Conservation (phyloP, 352 stramenopile genomes). For the Lagenidium giganteum region DNA sequence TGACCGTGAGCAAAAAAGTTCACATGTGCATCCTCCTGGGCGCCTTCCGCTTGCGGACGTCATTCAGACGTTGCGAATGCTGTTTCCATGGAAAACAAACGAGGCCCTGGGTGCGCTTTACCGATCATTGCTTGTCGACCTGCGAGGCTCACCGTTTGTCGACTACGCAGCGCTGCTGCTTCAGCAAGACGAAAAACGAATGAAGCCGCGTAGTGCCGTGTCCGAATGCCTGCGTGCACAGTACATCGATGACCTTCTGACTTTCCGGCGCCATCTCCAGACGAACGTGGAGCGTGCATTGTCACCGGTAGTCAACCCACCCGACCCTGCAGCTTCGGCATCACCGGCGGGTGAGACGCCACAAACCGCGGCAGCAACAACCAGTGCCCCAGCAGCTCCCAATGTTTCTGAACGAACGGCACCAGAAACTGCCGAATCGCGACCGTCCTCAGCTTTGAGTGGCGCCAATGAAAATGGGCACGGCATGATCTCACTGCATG, state of each 20-base stretch:
- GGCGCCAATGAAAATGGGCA: too few relatives aligned
- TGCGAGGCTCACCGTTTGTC: conserved; percentile 24
- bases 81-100: conserved; percentile 67
- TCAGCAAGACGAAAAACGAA: conserved; percentile 12
- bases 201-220: conserved; percentile 9
- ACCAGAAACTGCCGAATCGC: too few relatives aligned
- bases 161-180: conserved; percentile 41
- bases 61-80: conserved; percentile 31
- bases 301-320: background rate
- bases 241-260: conserved; percentile 58
- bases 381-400: too few relatives aligned
- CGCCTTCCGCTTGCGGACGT: conserved; percentile 39
- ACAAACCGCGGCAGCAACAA: background rate
- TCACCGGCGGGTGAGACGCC: background rate
- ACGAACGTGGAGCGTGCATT: conserved; percentile 22
- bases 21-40: conserved; percentile 9
- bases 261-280: conserved; percentile 38
- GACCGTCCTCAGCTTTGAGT: too few relatives aligned
- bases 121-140: conserved; percentile 36
- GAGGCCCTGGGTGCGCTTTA: conserved; percentile 30
- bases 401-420: too few relatives aligned
- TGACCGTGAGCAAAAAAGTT: conserved; percentile 40
- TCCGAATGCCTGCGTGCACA: conserved; percentile 45
- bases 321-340: background rate
- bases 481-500: conserved; percentile 53